These are phyloP conservation scores for Bryoglossum gracile DNA, from an alignment of 495 filamentous ascomycete species.

Conservation along the genomic window DNA sequence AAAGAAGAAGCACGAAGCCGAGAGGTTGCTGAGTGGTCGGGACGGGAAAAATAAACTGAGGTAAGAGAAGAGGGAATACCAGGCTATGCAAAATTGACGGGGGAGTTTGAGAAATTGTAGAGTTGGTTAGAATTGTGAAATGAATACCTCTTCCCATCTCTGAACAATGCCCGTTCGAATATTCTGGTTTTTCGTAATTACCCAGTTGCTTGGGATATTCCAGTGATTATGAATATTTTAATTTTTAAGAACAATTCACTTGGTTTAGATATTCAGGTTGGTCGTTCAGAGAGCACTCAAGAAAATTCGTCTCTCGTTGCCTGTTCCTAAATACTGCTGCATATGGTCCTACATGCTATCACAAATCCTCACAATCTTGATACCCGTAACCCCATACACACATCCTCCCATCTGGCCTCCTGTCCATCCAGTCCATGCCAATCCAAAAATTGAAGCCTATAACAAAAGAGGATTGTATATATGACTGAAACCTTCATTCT, in stretches of 20 bases:
- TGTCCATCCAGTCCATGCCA: neutral
- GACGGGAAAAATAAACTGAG: too few relatives aligned
- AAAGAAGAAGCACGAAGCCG: too few relatives aligned
- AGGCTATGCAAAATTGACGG: too few relatives aligned
- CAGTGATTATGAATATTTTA: neutral
- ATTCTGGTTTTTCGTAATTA: neutral
- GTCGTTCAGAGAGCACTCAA: neutral
- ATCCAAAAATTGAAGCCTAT: neutral
- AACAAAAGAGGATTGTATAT: too few relatives aligned
- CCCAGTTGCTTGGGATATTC: neutral
- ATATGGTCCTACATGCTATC: too few relatives aligned
- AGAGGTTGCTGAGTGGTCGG: too few relatives aligned
- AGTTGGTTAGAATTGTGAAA: neutral
- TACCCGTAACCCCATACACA: neutral
- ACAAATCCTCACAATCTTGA: neutral
- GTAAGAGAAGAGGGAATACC: too few relatives aligned
- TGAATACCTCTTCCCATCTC: neutral
- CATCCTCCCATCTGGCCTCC: neutral
- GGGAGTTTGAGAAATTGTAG: too few relatives aligned
- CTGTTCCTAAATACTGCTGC: too few relatives aligned
- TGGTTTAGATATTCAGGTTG: neutral
- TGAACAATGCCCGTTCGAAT: neutral
- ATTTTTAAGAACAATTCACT: neutral
- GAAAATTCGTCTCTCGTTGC: neutral
- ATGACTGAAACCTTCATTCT: neutral